phyloP scores from a whole-genome alignment of 306 rosid genomes.

The Corylus heterophylla region DNA sequence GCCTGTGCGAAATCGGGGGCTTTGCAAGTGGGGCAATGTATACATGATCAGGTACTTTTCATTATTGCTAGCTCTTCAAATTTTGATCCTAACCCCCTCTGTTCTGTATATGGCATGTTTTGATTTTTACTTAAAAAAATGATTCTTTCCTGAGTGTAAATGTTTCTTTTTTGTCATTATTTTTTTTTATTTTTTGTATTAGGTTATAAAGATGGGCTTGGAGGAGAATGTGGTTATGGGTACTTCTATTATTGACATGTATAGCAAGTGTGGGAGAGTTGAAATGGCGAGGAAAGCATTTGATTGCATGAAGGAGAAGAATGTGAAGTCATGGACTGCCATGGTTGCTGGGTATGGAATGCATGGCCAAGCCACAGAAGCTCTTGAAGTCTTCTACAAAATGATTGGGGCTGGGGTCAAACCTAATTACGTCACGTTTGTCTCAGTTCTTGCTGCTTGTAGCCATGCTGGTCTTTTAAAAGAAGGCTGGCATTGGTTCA shows the following conservation, averaged over 20 bases:
- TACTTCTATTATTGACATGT: constrained; percentile 76
- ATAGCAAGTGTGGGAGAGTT: constrained; percentile 71
- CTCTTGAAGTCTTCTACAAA: constrained; percentile 55
- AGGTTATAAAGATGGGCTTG: constrained; percentile 69
- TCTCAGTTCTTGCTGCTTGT: constrained; percentile 74
- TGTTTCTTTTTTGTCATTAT: constrained; percentile 10
- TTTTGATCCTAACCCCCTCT: background rate
- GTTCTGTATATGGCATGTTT: background rate
- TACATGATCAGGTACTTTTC: constrained; percentile 68
- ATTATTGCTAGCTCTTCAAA: constrained; percentile 12
- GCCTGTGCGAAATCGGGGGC: constrained; percentile 80
- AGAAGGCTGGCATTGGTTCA: constrained; percentile 84
- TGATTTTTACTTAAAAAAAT: constrained; percentile 6
- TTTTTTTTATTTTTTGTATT: constrained; percentile 15
- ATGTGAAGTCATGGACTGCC: constrained; percentile 76
- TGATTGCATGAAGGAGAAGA: constrained; percentile 62
- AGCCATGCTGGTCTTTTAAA: constrained; percentile 73
- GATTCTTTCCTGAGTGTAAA: constrained; percentile 4
- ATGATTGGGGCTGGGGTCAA: constrained; percentile 54
- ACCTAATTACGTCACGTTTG: constrained; percentile 66
- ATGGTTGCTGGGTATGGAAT: constrained; percentile 79
- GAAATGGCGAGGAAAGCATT: constrained; percentile 75
- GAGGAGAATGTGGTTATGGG: constrained; percentile 63
- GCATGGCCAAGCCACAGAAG: constrained; percentile 70
- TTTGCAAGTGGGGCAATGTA: constrained; percentile 68